Conservation (phyloP, 202 grass and related monocot species). For the Zoysia matrella region DNA sequence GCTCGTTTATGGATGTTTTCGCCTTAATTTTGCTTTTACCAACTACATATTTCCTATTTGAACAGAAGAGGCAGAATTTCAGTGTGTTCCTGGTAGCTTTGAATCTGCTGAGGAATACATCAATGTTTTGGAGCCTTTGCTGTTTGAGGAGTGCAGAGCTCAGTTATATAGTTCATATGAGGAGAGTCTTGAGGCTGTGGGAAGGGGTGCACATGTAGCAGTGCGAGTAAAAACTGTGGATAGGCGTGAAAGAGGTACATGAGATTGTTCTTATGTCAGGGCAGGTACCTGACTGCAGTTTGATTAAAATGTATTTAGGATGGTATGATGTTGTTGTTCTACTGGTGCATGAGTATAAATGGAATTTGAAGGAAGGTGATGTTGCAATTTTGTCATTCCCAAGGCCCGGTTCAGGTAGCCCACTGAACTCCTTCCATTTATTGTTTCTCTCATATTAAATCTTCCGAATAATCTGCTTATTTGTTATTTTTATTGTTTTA, state of each 20-base stretch:
- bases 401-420: slow-evolving; percentile 80
- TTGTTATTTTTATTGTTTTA: slow-evolving; percentile 40
- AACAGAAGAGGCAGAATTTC: slow-evolving; percentile 90
- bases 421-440: slow-evolving; percentile 26
- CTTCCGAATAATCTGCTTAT: neutral
- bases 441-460: neutral
- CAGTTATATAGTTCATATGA: slow-evolving; percentile 95
- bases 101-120: slow-evolving; percentile 92
- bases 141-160: slow-evolving; percentile 99
- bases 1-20: too few relatives aligned
- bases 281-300: slow-evolving; percentile 25
- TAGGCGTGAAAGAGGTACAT: slow-evolving; percentile 91
- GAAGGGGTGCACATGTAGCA: slow-evolving; percentile 82
- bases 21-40: neutral
- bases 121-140: slow-evolving; percentile 96
- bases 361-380: slow-evolving; percentile 99
- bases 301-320: slow-evolving; percentile 55
- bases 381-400: slow-evolving; percentile 84
- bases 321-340: slow-evolving; percentile 94
- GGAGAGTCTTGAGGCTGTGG: slow-evolving; percentile 72
- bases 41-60: slow-evolving; percentile 40
- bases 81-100: slow-evolving; percentile 90
- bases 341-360: slow-evolving; percentile 81
- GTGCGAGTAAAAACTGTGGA: slow-evolving; percentile 84
- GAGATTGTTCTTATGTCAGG: slow-evolving; percentile 6